These are phyloP conservation scores for Boletus mariae DNA, from an alignment of 1,284 basidiomycete genomes.

Conservation along the genomic window DNA sequence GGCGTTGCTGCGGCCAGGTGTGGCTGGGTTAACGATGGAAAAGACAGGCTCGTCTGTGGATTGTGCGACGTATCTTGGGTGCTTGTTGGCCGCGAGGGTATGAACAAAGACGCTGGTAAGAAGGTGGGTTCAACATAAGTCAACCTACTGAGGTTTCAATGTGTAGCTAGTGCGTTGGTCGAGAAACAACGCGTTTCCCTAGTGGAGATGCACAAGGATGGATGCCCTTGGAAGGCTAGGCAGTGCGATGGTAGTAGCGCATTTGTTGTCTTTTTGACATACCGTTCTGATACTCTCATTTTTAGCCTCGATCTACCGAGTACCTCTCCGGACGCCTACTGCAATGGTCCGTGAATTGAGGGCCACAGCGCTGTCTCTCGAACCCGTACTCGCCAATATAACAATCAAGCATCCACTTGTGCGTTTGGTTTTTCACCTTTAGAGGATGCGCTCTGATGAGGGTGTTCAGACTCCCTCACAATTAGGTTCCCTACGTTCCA, in stretches of 20 bases:
- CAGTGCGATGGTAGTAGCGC: constrained; percentile 67
- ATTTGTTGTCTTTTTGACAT: not conserved
- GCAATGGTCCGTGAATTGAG: constrained; percentile 59
- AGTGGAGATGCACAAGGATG: constrained; percentile 68
- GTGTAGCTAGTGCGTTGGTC: constrained; percentile 57
- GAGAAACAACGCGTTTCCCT: constrained; percentile 66
- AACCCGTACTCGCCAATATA: constrained; percentile 50
- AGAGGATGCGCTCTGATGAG: constrained; percentile 1
- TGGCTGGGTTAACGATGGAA: constrained; percentile 76
- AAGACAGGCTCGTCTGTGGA: constrained; percentile 69
- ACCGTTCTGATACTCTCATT: constrained; percentile 5
- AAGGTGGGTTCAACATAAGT: constrained; percentile 28
- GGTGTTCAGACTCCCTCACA: constrained; percentile 42
- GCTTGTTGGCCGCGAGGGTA: constrained; percentile 57
- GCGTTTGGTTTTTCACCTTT: constrained; percentile 20
- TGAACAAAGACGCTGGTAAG: constrained; percentile 73
- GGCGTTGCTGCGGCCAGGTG: constrained; percentile 74
- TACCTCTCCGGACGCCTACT: constrained; percentile 63
- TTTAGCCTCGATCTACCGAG: constrained; percentile 68
- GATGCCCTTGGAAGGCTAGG: constrained; percentile 75
- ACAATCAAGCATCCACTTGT: constrained; percentile 71
- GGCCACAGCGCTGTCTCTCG: constrained; percentile 48
- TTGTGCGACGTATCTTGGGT: constrained; percentile 72
- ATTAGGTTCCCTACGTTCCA: constrained; percentile 40
- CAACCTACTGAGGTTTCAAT: constrained; percentile 13